Base-by-base conservation (phyloP, 1,284 basidiomycete genomes). In the Trametes versicolor region DNA sequence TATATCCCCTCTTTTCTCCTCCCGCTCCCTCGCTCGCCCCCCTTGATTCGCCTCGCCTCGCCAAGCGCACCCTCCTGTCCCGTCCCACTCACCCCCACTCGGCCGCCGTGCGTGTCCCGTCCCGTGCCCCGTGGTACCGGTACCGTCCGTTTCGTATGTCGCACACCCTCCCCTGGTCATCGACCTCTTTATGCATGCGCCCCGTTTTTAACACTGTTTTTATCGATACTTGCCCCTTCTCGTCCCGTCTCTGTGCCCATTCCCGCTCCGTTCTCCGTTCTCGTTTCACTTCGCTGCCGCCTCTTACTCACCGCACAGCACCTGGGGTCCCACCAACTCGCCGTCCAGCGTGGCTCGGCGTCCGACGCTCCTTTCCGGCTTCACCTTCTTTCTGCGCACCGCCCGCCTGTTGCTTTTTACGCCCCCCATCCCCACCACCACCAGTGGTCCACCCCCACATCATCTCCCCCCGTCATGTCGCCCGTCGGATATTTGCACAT, bases 341-440 rank as follows among this genome's bases (percentile, higher is more conserved):
- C 57, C 65, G 64, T 66, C 64, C 66, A 68, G 64, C 66, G 69
- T 70, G 66, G 64, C 66, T 70, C 66, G 66, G 59, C 63, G 66
- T 47, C 49, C 53, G 58, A 68, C 69, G 21, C 54, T 66, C 64
- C 19, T 63, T 68, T 50, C 51, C 13, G 19, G 23, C 37, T 43
- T 34, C 29, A 13, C 29, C 21, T 36, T n/a, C 54, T 27, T 41
- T 32, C 29, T 32, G 29, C 29, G 29, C 29, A 8, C 8, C 29
- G 8, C 29, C 29, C 29, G 29, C 27, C 36, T 54, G 5, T 25
- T 43, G 34, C 17, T 27, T 25, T 21, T 17, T 32, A 32, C 29
- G 8, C 8, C 21, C 15, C 25, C 4, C 27, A 9, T 23, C 21
- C 12, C 43, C n/a, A 17, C 3, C 27, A 8, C 17, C 17, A 25